A percentile compares a stretch with the other conserved stretches of the same genome.
phyloP scores from a whole-genome alignment of 371 early-diverging fungal species.

The Fennellomyces sp. region DNA sequence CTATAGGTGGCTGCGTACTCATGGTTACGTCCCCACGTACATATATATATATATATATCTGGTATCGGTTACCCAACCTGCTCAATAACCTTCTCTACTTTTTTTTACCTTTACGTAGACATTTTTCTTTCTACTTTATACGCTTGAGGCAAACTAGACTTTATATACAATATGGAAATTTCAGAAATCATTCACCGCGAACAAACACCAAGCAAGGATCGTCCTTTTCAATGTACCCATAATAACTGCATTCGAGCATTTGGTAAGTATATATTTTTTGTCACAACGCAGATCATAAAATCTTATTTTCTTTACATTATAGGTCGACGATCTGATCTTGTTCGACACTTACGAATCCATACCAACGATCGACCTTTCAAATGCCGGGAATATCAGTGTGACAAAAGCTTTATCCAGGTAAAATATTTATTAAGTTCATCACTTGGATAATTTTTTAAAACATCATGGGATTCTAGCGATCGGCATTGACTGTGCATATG shows the following conservation, averaged over 20 bases:
- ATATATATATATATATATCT: neutral
- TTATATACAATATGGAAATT: conserved; percentile 56
- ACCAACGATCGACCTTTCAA: conserved; percentile 75
- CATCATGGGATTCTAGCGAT: conserved; percentile 40
- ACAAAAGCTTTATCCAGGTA: conserved; percentile 77
- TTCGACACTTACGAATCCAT: conserved; percentile 79
- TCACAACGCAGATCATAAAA: neutral
- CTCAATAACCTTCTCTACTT: neutral
- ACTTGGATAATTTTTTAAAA: conserved; percentile 4
- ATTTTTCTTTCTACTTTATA: neutral
- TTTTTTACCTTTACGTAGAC: neutral
- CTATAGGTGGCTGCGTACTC: neutral
- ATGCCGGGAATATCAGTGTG: conserved; percentile 64
- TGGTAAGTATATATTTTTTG: conserved; percentile 24
- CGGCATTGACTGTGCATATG: conserved; percentile 82
- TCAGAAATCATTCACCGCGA: conserved; percentile 67
- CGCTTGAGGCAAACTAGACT: neutral
- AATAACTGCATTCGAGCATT: conserved; percentile 68
- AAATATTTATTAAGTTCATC: neutral
- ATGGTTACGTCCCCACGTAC: neutral
- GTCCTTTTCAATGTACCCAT: conserved; percentile 68
- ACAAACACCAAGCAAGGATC: conserved; percentile 35
- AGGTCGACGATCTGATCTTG: conserved; percentile 68
- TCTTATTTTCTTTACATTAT: neutral
- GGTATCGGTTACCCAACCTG: neutral